phyloP scores from a whole-genome alignment of 371 early-diverging fungal species.

The Mortierella sp. region DNA sequence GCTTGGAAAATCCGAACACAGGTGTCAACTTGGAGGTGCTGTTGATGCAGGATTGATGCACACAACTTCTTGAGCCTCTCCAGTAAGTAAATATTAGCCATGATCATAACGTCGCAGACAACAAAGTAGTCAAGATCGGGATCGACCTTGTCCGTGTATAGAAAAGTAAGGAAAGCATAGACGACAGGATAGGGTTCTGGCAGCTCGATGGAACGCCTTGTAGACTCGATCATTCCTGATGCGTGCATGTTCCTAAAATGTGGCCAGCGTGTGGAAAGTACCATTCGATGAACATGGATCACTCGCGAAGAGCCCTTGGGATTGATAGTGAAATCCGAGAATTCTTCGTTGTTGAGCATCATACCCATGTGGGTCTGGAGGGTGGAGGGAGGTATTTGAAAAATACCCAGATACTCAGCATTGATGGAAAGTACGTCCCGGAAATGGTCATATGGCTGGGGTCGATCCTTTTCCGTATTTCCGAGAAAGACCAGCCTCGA shows the following conservation, averaged over 20 bases:
- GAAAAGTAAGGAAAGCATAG: conserved; percentile 66
- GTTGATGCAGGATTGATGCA: conserved; percentile 60
- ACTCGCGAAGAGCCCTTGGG: conserved; percentile 57
- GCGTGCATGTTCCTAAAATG: conserved; percentile 72
- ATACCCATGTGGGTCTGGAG: conserved; percentile 60
- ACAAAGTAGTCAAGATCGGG: conserved; percentile 57
- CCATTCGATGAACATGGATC: conserved; percentile 71
- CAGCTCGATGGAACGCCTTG: conserved; percentile 62
- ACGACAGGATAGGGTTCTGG: conserved; percentile 70
- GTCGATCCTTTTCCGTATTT: conserved; percentile 64
- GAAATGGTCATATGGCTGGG: conserved; percentile 71
- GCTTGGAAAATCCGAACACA: conserved; percentile 70
- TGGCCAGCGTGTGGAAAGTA: conserved; percentile 78
- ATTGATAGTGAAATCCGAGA: conserved; percentile 70
- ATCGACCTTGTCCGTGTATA: conserved; percentile 74
- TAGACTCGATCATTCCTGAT: conserved; percentile 75
- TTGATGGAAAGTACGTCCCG: conserved; percentile 67
- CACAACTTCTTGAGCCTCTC: conserved; percentile 70
- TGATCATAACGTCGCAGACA: conserved; percentile 66
- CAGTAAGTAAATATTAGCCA: conserved; percentile 73
- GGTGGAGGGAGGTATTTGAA: conserved; percentile 61
- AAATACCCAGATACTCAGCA: conserved; percentile 66
- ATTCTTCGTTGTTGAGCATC: conserved; percentile 66
- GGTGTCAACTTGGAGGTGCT: conserved; percentile 60
- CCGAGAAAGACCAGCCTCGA: conserved; percentile 61